These are phyloP conservation scores for Colletotrichum graminicola DNA, from an alignment of 2,329 filamentous ascomycete genomes.

Conservation along the genomic window DNA sequence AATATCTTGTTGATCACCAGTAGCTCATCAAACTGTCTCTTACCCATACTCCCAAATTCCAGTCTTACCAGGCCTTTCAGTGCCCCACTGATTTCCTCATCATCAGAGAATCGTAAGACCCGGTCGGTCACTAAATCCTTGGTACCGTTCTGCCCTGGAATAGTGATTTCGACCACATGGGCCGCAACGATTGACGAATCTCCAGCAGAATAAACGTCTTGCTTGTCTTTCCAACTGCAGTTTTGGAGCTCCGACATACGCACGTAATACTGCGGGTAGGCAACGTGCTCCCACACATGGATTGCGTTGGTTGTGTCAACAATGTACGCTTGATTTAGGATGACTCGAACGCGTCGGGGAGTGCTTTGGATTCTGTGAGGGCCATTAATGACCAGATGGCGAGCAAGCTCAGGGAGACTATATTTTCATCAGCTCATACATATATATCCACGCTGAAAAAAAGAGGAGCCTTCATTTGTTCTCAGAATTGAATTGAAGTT, in stretches of 20 bases:
- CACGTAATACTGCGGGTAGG: slow-evolving; percentile 62
- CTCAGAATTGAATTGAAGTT: neutral
- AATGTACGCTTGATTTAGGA: slow-evolving; percentile 50
- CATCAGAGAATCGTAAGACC: slow-evolving; percentile 55
- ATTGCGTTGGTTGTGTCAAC: slow-evolving; percentile 54
- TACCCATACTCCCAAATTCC: slow-evolving; percentile 53
- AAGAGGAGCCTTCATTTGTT: neutral
- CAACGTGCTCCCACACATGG: slow-evolving; percentile 61
- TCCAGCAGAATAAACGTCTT: slow-evolving; percentile 46
- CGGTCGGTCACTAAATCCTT: slow-evolving; percentile 49
- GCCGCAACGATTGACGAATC: slow-evolving; percentile 42
- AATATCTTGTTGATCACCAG: neutral
- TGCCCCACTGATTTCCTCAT: slow-evolving; percentile 50
- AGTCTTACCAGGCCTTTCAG: slow-evolving; percentile 51
- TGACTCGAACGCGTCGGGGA: slow-evolving; percentile 51
- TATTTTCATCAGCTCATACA: too few species aligned
- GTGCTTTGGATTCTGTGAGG: slow-evolving; percentile 44
- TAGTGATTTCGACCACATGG: slow-evolving; percentile 49
- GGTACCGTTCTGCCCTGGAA: slow-evolving; percentile 46
- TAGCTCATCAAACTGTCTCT: neutral
- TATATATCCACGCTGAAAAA: neutral
- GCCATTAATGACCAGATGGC: slow-evolving; percentile 46
- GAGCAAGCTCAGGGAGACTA: slow-evolving; percentile 48
- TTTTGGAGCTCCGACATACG: slow-evolving; percentile 48
- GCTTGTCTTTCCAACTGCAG: slow-evolving; percentile 47